phyloP scores from a whole-genome alignment of 2,329 filamentous ascomycete genomes.

The Hypomyces rosellus region DNA sequence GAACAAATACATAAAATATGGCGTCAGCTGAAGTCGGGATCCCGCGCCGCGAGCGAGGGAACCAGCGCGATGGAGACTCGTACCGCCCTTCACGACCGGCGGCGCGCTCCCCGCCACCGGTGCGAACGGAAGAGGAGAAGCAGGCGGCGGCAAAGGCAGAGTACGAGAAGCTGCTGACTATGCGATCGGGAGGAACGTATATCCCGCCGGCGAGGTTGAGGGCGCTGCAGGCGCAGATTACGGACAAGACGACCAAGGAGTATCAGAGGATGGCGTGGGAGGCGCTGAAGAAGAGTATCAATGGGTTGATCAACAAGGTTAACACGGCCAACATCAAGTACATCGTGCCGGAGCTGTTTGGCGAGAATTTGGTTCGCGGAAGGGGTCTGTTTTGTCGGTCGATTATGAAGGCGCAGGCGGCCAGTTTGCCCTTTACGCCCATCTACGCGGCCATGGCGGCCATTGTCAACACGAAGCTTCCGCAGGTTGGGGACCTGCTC shows the following conservation, averaged over 20 bases:
- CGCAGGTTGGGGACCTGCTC: constrained; percentile 86
- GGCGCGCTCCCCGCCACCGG: constrained; percentile 29
- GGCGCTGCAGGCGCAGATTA: constrained; percentile 92
- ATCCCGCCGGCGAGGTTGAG: constrained; percentile 87
- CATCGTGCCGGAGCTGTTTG: constrained; percentile 93
- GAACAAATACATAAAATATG: constrained; percentile 26
- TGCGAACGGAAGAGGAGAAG: constrained; percentile 70
- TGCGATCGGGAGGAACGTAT: constrained; percentile 93
- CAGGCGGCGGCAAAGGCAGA: constrained; percentile 85
- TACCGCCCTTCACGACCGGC: constrained; percentile 38
- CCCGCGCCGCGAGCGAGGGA: constrained; percentile 32
- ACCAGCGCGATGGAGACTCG: constrained; percentile 34
- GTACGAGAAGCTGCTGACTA: constrained; percentile 84
- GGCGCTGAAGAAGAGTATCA: constrained; percentile 96
- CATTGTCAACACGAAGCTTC: constrained; percentile 95
- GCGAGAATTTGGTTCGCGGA: constrained; percentile 87
- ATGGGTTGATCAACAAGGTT: constrained; percentile 98
- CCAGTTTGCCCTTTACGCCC: constrained; percentile 89
- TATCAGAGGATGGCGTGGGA: constrained; percentile 99
- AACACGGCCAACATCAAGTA: constrained; percentile 97
- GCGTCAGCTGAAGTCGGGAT: constrained; percentile 40
- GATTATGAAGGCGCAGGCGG: constrained; percentile 97
- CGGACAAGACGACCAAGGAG: constrained; percentile 91
- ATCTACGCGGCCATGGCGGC: constrained; percentile 95
- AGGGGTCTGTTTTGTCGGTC: constrained; percentile 89